Conservation (phyloP, 139 green algal genomes). For the Closterium sp. region DNA sequence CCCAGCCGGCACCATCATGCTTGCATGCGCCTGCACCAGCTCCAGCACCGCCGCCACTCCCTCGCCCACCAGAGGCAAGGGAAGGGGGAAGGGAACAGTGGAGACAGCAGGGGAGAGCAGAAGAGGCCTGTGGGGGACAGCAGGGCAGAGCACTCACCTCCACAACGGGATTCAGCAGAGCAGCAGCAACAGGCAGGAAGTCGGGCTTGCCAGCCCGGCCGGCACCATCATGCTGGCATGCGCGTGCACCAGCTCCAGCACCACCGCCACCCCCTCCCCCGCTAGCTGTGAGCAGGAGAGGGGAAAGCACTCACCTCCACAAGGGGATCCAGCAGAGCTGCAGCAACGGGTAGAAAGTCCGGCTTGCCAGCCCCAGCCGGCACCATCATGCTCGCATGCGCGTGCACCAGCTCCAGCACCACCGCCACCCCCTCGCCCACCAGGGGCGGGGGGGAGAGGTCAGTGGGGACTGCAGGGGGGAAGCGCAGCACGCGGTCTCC, state of each 20-base stretch:
- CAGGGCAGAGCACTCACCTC: background rate
- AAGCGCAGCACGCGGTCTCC: conserved; percentile 47
- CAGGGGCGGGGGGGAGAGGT: conserved; percentile 37
- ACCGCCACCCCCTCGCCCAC: conserved; percentile 33
- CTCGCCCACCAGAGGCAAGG: too few species aligned
- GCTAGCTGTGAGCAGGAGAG: conserved; percentile 29
- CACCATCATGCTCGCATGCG: conserved; percentile 32
- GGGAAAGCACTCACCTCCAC: conserved; percentile 3
- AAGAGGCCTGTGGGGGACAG: too few species aligned
- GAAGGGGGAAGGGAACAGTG: too few species aligned
- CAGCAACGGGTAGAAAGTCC: conserved; percentile 36
- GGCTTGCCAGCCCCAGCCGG: conserved; percentile 8
- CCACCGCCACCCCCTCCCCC: conserved; percentile 20
- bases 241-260: conserved; percentile 44
- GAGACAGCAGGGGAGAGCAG: background rate
- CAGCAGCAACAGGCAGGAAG: conserved; percentile 40
- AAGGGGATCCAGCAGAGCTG: conserved; percentile 37
- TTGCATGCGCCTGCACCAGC: too few species aligned
- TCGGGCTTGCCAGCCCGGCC: background rate
- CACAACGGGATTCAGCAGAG: conserved; percentile 35
- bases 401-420: conserved; percentile 45
- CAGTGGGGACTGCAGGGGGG: conserved; percentile 20
- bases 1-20: too few species aligned
- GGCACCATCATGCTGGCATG: conserved; percentile 32
- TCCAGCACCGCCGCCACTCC: too few species aligned